Evolutionary conservation across 352 stramenopile genomes (phyloP), one percentile per base, ranked within the genome.

Genomic region (Phytophthora tentaculata): DNA sequence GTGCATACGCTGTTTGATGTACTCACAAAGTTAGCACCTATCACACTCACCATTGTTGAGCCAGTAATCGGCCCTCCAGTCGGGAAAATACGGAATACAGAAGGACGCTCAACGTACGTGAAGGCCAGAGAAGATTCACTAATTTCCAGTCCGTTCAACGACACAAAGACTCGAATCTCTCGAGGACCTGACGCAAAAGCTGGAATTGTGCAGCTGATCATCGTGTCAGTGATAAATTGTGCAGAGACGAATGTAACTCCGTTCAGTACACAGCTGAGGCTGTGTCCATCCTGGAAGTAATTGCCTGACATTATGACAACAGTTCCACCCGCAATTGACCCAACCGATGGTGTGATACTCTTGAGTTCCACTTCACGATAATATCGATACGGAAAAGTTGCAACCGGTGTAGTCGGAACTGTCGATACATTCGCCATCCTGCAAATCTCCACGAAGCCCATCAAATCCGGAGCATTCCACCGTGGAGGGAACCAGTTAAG

Each of bases 231-330:
- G 29, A 80, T 60, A 41, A 81, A 80, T 24, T 69, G 23, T 10
- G 69, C 73, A 29, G 19, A 50, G 2, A 73, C 41, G 35, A 79
- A 74, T 0, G 39, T 52, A 3, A 19, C 57, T 12, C 61, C 71
- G 41, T 68, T 73, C 22, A 84, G 13, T 28, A 82, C 71, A 51
- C 76, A 84, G n/a, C 64, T 67, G 2, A 84, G 35, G 8, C 61
- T 64, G 7, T 71, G 58, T 47, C 58, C 56, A 53, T 69, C 59
- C 32, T 67, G 67, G 37, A 90, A 88, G 17, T 76, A 26, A 0
- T 26, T 12, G 0, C 79, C 81, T 4, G 52, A 60, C 19, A 90
- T 19, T 23, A 65, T 76, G 24, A 84, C 53, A 28, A 65, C 12
- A 10, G 76, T 84, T 6, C 71, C 76, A 26, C 76, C 73, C 29